phyloP scores from a whole-genome alignment of 257 asterid genomes.

The Ehretia macrophylla region DNA sequence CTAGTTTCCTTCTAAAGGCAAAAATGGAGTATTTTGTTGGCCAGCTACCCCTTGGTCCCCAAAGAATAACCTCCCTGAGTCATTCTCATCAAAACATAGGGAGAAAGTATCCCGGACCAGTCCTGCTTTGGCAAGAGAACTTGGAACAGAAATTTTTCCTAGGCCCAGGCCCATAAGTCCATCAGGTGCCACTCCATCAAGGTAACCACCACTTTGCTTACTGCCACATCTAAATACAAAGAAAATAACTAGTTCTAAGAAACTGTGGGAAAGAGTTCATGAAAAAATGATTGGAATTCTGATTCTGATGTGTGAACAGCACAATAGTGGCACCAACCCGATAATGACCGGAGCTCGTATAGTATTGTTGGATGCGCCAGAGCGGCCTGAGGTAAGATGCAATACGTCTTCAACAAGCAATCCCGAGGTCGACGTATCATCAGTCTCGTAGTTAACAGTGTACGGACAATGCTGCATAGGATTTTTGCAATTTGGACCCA shows the following conservation, averaged over 20 bases:
- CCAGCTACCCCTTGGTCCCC: slow-evolving; percentile 68
- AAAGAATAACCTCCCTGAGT: slow-evolving; percentile 70
- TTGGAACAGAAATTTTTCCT: slow-evolving; percentile 82
- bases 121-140: slow-evolving; percentile 77
- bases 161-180: slow-evolving; percentile 92
- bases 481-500: slow-evolving; percentile 48
- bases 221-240: slow-evolving; percentile 66
- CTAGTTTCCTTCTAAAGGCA: slow-evolving; percentile 55
- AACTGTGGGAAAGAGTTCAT: neutral
- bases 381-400: slow-evolving; percentile 55
- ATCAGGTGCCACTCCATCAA: slow-evolving; percentile 85
- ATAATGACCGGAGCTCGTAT: slow-evolving; percentile 60
- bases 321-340: slow-evolving; percentile 41
- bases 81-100: slow-evolving; percentile 69
- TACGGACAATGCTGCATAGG: slow-evolving; percentile 67
- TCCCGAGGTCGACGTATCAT: slow-evolving; percentile 74
- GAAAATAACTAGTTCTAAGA: neutral
- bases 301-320: neutral
- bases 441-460: slow-evolving; percentile 53
- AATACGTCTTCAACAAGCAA: slow-evolving; percentile 72
- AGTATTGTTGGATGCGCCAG: slow-evolving; percentile 37
- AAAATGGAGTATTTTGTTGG: slow-evolving; percentile 61
- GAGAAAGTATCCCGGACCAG: slow-evolving; percentile 56
- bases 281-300: neutral
- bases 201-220: slow-evolving; percentile 83